These are phyloP conservation scores for Fusarium anthophilum DNA, from an alignment of 2,329 filamentous ascomycete genomes.

Conservation along the genomic window DNA sequence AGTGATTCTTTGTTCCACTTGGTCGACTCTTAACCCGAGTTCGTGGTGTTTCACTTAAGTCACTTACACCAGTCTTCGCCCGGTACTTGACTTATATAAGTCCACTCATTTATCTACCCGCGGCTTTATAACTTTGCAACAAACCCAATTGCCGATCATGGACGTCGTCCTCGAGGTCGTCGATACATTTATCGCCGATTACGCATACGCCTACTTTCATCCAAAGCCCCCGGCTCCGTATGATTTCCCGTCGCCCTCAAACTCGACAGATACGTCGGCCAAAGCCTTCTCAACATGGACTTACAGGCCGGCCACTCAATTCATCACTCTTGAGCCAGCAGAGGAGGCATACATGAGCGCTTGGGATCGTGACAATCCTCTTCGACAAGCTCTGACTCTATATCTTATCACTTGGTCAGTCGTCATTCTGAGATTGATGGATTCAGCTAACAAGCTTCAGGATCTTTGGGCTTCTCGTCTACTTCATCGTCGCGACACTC, in stretches of 20 bases:
- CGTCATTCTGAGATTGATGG: not conserved
- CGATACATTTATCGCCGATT: conserved; percentile 85
- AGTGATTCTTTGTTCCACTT: not conserved
- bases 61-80: conserved; percentile 16
- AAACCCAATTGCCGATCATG: conserved; percentile 64
- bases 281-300: conserved; percentile 68
- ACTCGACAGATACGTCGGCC: conserved; percentile 60
- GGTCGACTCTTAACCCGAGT: not conserved
- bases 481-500: conserved; percentile 83
- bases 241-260: conserved; percentile 60
- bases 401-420: conserved; percentile 87
- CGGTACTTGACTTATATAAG: not conserved
- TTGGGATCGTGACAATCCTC: conserved; percentile 80
- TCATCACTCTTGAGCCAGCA: conserved; percentile 74
- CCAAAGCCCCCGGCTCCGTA: conserved; percentile 67
- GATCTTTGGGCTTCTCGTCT: conserved; percentile 84
- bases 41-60: not conserved
- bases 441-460: conserved; percentile 55
- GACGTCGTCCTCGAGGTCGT: conserved; percentile 89
- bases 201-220: conserved; percentile 76
- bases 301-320: conserved; percentile 77
- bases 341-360: conserved; percentile 82
- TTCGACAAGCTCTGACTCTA: conserved; percentile 77
- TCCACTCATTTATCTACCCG: not conserved
- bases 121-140: not conserved